Evolutionary conservation across 805 yeast species (phyloP).

Genomic region (Tetrapisispora namnaoensis): DNA sequence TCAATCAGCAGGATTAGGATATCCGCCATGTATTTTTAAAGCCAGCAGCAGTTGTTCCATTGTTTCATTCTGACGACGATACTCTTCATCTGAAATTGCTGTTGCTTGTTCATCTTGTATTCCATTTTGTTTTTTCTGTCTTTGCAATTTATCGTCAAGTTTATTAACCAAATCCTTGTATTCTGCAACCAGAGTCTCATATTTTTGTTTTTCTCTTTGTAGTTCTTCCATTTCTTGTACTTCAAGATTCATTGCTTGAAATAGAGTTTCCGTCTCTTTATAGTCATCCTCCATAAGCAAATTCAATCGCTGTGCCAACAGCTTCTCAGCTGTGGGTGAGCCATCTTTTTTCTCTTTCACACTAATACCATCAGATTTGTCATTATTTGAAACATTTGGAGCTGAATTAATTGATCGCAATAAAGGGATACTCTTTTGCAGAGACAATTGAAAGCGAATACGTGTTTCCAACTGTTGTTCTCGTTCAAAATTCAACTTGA

Average conservation of each 20-base stretch:
- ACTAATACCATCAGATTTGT: neutral
- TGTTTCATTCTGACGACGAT: slow-evolving; percentile 9
- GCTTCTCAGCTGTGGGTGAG: slow-evolving; percentile 7
- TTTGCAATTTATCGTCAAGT: neutral
- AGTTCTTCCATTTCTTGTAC: neutral
- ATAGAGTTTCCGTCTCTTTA: slow-evolving; percentile 10
- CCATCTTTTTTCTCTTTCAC: neutral
- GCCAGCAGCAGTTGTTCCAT: slow-evolving; percentile 15
- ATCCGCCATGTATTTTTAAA: slow-evolving; percentile 14
- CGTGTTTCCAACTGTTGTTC: slow-evolving; percentile 11
- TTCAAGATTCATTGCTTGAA: slow-evolving; percentile 5
- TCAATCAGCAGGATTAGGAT: neutral
- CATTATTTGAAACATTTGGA: neutral
- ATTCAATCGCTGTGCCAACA: slow-evolving; percentile 9
- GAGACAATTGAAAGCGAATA: slow-evolving; percentile 15
- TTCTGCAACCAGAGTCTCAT: neutral
- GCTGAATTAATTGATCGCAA: slow-evolving; percentile 12
- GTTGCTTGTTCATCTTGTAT: neutral
- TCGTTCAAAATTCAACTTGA: slow-evolving; percentile 2
- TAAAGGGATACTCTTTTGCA: slow-evolving; percentile 18
- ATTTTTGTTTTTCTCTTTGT: neutral
- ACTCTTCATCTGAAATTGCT: neutral
- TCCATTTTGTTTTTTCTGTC: neutral
- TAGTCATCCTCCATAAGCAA: slow-evolving; percentile 13
- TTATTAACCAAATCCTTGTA: neutral